Base-by-base conservation (phyloP, 179 eudicot species). In the Camellia oleifera region DNA sequence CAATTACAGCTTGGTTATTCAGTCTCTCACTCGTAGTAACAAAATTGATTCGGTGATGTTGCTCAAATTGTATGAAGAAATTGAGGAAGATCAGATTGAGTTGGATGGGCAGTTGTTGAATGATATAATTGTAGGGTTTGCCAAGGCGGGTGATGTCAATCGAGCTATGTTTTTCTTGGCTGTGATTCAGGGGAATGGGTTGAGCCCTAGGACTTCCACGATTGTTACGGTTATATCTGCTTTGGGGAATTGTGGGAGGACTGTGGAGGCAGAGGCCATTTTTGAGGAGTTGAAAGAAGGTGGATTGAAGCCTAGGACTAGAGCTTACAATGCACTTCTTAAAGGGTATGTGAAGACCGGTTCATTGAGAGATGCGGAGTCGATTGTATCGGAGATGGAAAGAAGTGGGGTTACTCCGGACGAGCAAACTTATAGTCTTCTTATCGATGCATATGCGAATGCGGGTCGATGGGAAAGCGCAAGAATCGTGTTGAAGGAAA, bases 401-500 rank as follows among this genome's bases (percentile, higher is more conserved):
- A 87, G 79, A 70, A 81, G 82, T n/a, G 97, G 95, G 65, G 90
- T 95, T 69, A 85, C 80, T 64, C 95, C 99, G 0, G 97, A 95
- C 81, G 98, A 94, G 73, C 90, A 90, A 69, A 95, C 98, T 5
- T 95, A 94, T 82, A 89, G 99, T 61, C 82, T 92, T 83, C 88
- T 95, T 73, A 92, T 95, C 60, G 94, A 95, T 86, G 98, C 93
- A 4, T 95, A 95, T 86, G 95, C 88, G 2, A 92, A 91, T 86
- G 97, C 93, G 0, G 98, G 93, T 42, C 83, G 98, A 83, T 94
- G 99, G 99, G 99, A 95, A 85, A 95, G 98, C 81, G 99, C 99
- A 0, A 89, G 95, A 80, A 94, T 95, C 63, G 94, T 94, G 87
- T 79, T 94, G 84, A 94, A 91, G 77, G 98, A 94, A 78, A 95